Percentiles rank a stretch among this genome's conserved stretches.
Conservation (phyloP, 1,139 yeast genomes). For the Geotrichum klebahnii region DNA sequence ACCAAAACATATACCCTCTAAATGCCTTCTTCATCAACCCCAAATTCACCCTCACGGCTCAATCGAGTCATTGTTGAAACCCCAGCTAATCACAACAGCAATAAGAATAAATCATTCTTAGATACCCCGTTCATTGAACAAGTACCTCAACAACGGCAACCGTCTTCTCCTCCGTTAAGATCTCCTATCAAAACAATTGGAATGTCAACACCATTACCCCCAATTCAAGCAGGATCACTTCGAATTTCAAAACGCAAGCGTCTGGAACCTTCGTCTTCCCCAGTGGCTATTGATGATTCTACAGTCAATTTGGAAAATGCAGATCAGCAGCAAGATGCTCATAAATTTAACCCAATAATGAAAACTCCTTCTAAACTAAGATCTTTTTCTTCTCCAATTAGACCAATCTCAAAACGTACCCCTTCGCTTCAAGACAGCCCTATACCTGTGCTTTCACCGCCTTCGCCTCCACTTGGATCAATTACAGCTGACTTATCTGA, state of each 20-base stretch:
- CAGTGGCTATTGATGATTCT: too few relatives aligned
- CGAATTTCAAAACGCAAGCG: conserved; percentile 30
- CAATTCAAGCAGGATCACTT: conserved; percentile 27
- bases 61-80: too few relatives aligned
- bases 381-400: conserved; percentile 30
- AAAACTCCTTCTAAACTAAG: conserved; percentile 32
- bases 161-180: conserved; percentile 7
- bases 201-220: conserved; percentile 28
- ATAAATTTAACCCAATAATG: too few relatives aligned
- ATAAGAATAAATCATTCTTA: neutral
- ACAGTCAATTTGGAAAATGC: too few relatives aligned
- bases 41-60: too few relatives aligned
- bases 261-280: conserved; percentile 28
- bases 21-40: too few relatives aligned
- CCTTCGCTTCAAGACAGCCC: conserved; percentile 36
- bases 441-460: conserved; percentile 33
- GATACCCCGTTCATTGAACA: conserved; percentile 6
- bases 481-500: neutral
- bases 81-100: neutral
- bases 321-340: too few relatives aligned
- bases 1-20: too few relatives aligned
- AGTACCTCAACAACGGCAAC: too few relatives aligned
- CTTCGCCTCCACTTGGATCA: conserved; percentile 25
- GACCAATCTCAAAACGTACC: conserved; percentile 23
- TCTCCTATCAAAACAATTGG: conserved; percentile 30